Evolutionary conservation across 257 asterid genomes (phyloP), one percentile per base, ranked within the genome.

Genomic region (Henckelia pumila): DNA sequence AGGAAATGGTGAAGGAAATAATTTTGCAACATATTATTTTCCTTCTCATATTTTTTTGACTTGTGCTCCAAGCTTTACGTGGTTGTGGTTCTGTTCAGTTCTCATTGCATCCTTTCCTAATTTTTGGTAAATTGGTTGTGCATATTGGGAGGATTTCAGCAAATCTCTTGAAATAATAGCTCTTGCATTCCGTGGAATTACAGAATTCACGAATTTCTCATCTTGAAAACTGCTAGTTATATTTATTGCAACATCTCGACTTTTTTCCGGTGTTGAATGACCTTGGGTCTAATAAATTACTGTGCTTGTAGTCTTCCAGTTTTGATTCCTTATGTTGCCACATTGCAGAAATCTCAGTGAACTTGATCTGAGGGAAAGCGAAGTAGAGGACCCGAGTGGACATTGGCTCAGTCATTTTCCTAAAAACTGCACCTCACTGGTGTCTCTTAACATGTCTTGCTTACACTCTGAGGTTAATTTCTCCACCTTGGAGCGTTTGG

Each of bases 341-440:
- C 24, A 40, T 61, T 76, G 67, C 86, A 88, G 95, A 81, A 71
- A 86, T 69, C 79, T 88, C 16, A 80, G 80, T 56, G 92, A 83
- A 65, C 76, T 88, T 16, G 92, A 88, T 74, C 72, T 88, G 81
- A 81, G 80, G 69, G 93, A 88, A 72, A 78, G 93, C 67, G 93
- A 85, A 32, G 95, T 82, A 68, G 91, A 82, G 69, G 93, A 86
- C 37, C 50, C 79, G 21, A 85, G 90, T 61, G 93, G 88, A 69
- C 87, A 82, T 53, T 88, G 95, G 95, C 79, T 86, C 19, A 83
- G 86, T 80, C 85, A 81, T 77, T 88, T 88, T 60, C 91, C 95
- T 0, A 87, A 79, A 59, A 76, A 30, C 77, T 85, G 56, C 70
- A 88, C 89, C 8, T 84, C 88, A 16, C 77, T 88, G 24, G 91